phyloP scores from a whole-genome alignment of 140 eudicot genomes.

The Senecio squalidus region DNA sequence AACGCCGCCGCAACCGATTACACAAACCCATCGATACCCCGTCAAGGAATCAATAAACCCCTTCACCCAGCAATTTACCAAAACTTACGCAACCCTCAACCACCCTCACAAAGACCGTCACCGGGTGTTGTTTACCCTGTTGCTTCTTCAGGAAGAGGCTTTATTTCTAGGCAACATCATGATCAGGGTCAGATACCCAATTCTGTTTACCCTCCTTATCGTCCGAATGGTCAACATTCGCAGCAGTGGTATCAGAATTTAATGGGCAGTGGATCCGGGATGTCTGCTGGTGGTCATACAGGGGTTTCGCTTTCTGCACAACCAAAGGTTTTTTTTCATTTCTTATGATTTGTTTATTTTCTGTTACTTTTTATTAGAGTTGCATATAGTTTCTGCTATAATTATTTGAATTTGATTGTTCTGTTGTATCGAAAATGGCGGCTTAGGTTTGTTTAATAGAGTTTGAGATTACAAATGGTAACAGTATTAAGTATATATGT shows the following conservation, averaged over 20 bases:
- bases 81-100: conserved; percentile 22
- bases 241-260: conserved; percentile 29
- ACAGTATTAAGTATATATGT: no score
- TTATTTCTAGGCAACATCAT: conserved; percentile 18
- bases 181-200: no score
- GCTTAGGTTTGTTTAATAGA: no score
- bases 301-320: no score
- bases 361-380: no score
- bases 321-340: no score
- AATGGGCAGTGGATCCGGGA: conserved; percentile 10
- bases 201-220: no score
- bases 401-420: no score
- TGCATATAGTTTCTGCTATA: no score
- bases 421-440: no score
- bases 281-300: conserved; percentile 35
- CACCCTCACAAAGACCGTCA: conserved; percentile 26
- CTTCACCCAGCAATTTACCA: conserved; percentile 29
- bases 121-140: conserved; percentile 39
- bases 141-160: conserved; percentile 68
- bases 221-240: conserved; percentile 20
- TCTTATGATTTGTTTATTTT: no score
- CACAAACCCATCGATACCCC: conserved; percentile 11
- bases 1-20: conserved; percentile 14
- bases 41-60: conserved; percentile 25
- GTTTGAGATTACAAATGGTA: no score